Evolutionary conservation across 208 protist genomes (phyloP).

Genomic region (Leishmania braziliensis): DNA sequence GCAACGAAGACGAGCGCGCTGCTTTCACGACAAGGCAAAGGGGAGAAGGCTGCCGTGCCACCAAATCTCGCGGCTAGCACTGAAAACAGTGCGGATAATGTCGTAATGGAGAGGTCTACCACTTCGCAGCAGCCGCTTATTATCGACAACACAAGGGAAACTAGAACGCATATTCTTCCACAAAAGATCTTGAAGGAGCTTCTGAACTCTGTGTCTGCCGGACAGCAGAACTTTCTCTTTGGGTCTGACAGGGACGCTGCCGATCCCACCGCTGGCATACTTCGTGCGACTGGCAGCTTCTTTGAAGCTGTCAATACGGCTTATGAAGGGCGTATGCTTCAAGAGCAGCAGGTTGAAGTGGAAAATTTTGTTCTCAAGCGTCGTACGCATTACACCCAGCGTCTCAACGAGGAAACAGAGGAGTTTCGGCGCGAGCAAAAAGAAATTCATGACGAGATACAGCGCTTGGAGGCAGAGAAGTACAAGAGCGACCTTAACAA

Average conservation of each 20-base stretch:
- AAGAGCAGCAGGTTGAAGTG: constrained; percentile 38
- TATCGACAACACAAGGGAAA: neutral
- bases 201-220: constrained; percentile 24
- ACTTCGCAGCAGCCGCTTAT: constrained; percentile 2
- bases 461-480: constrained; percentile 37
- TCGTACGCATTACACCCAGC: constrained; percentile 34
- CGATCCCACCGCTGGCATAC: constrained; percentile 10
- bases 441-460: constrained; percentile 50
- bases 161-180: constrained; percentile 19
- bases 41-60: neutral
- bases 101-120: neutral
- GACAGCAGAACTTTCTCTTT: constrained; percentile 32
- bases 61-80: neutral
- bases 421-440: constrained; percentile 53
- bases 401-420: constrained; percentile 51
- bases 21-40: neutral
- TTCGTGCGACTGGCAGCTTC: constrained; percentile 35
- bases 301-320: constrained; percentile 45
- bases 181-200: constrained; percentile 27
- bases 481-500: constrained; percentile 43
- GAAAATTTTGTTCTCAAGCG: constrained; percentile 39
- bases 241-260: constrained; percentile 19
- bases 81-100: neutral
- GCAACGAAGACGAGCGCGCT: constrained; percentile 14
- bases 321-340: constrained; percentile 38